Evolutionary conservation across 2,329 filamentous ascomycete genomes (phyloP).

Genomic region (Cyclaneusma minus): DNA sequence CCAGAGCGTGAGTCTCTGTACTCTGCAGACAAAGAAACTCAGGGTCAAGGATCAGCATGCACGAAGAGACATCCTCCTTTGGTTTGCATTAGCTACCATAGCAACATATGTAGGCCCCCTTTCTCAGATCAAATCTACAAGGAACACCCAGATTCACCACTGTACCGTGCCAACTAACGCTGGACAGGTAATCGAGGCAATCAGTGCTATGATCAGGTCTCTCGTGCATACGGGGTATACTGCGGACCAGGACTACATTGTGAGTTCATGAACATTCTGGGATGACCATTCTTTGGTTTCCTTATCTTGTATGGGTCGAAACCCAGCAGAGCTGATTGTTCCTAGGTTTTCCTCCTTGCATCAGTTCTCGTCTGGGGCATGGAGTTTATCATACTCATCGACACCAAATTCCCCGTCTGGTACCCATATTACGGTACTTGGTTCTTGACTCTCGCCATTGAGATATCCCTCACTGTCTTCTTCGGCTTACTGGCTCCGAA

Average conservation of each 20-base stretch:
- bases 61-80: conserved; percentile 27
- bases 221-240: conserved; percentile 10
- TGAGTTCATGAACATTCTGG: too few species aligned
- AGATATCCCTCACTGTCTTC: conserved; percentile 28
- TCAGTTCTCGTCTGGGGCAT: conserved; percentile 50
- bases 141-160: too few species aligned
- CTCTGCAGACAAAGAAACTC: conserved; percentile 30
- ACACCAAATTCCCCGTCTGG: conserved; percentile 35
- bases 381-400: conserved; percentile 37
- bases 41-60: conserved; percentile 21
- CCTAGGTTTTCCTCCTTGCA: conserved; percentile 38
- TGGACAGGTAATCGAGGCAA: conserved; percentile 21
- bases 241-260: conserved; percentile 16
- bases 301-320: too few species aligned
- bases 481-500: conserved; percentile 10
- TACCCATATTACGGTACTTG: conserved; percentile 50
- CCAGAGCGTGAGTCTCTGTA: conserved; percentile 33
- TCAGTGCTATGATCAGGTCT: conserved; percentile 11
- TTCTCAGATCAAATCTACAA: conserved; percentile 3
- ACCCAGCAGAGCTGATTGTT: neutral
- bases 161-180: conserved; percentile 13
- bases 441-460: conserved; percentile 39
- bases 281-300: too few species aligned
- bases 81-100: conserved; percentile 20
- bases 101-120: conserved; percentile 22